Evolutionary conservation across 148 eudicot species (phyloP).

Genomic region (Persicaria maculosa): DNA sequence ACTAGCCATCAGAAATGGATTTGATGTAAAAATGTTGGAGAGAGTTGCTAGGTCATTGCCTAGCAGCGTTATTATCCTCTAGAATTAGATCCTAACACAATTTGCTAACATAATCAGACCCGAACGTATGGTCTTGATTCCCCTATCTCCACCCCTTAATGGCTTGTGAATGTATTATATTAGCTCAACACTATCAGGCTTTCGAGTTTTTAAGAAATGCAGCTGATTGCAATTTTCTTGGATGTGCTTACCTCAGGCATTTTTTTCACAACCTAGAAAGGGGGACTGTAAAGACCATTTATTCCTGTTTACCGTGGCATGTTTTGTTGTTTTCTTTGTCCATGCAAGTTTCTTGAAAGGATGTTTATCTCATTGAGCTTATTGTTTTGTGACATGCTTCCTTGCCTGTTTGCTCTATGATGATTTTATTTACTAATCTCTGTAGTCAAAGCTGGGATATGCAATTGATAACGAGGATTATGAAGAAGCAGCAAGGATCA

Average conservation of each 20-base stretch:
- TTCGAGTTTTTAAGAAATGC: background rate
- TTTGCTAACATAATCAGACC: too few species aligned
- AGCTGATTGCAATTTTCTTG: background rate
- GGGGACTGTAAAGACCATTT: background rate
- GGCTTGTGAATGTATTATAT: background rate
- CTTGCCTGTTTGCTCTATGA: background rate
- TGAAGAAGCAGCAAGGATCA: constrained; percentile 84
- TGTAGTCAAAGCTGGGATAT: constrained; percentile 59
- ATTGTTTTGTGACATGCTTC: background rate
- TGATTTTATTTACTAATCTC: constrained; percentile 16
- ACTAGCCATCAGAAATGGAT: too few species aligned
- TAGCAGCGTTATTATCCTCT: too few species aligned
- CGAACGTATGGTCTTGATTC: too few species aligned
- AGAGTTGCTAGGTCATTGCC: too few species aligned
- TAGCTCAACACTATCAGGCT: background rate
- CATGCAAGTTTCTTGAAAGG: background rate
- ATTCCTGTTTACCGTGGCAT: background rate
- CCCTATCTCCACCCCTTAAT: too few species aligned
- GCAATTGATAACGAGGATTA: constrained; percentile 78
- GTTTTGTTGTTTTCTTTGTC: constrained; percentile 1
- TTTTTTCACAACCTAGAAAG: background rate
- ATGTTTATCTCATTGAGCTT: background rate
- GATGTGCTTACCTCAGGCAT: background rate
- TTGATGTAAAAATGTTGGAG: too few species aligned
- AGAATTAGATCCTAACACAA: too few species aligned